Base-by-base conservation (phyloP, 2,329 filamentous ascomycete species). In the Diaporthe sp. region DNA sequence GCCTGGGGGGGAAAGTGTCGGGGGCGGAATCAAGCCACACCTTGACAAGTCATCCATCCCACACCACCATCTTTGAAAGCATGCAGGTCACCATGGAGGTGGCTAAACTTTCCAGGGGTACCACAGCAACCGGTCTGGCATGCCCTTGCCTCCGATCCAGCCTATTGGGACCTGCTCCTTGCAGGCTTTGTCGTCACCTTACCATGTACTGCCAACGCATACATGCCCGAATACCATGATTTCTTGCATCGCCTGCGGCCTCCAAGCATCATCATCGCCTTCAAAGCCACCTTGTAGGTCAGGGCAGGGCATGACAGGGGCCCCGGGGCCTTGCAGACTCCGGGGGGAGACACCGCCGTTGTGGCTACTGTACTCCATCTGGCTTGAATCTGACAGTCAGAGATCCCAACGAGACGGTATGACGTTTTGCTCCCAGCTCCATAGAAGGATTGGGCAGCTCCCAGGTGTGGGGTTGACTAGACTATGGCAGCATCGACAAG, bases 151-250 rank as follows among this genome's bases (percentile, higher is more conserved):
- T 63, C 47, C 25, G 71, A 73, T 63, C 71, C 71, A 55, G 57
- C 71, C 71, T 73, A 73, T 73, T 68, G 71, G 71, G 57, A 65
- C 58, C 71, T 70, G 65, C 65, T 53, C 65, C 47, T 13, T 42
- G 49, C 65, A 70, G 65, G 65, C 47, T 31, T 76, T 79, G 79
- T 80, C 79, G 79, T 80, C 79, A 81, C 79, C 76, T 49, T 76
- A 76, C 80, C 76, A 80, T 82, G 80, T 80, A 81, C 75, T 81
- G 81, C 81, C 81, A 82, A 76, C 81, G 78, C 80, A 82, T 71
- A 67, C 70, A 57, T 73, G 58, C 70, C 78, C 78, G 77, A 71
- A 76, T 75, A 75, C 76, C 75, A 70, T 60, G 53, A 73, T 77
- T 73, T 57, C 49, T 31, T 55, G 49, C 65, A 51, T 53, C 44